Conservation (phyloP, 2,329 filamentous ascomycete species). For the Colletotrichum musae region DNA sequence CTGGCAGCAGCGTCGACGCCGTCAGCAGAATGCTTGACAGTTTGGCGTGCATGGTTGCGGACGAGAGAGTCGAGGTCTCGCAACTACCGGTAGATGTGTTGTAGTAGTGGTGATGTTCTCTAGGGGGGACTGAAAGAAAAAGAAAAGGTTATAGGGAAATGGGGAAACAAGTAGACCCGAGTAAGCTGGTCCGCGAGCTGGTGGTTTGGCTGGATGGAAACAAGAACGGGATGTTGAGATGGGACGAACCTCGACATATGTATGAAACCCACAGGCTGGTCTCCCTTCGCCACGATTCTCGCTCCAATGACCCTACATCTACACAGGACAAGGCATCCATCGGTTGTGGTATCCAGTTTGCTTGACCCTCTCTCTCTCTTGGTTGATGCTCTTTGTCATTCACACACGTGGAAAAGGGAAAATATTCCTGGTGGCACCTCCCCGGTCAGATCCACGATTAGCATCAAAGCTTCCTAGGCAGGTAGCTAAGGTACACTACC, state of each 20-base stretch:
- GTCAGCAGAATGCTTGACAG: slow-evolving; percentile 31
- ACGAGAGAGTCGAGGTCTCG: too few species aligned
- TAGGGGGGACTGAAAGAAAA: neutral
- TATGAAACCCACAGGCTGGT: slow-evolving; percentile 10
- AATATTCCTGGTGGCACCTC: neutral
- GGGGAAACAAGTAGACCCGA: neutral
- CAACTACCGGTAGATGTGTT: neutral
- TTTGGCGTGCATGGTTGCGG: slow-evolving; percentile 35
- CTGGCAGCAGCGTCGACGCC: slow-evolving; percentile 29
- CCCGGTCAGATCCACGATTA: slow-evolving; percentile 24
- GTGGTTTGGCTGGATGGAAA: neutral
- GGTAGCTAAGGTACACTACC: too few species aligned
- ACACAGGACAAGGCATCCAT: too few species aligned
- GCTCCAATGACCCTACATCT: neutral
- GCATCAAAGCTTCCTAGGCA: neutral
- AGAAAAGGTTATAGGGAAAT: neutral
- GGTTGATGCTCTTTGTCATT: neutral
- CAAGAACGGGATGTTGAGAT: slow-evolving; percentile 13
- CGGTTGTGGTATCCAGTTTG: too few species aligned
- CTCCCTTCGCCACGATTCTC: slow-evolving; percentile 10
- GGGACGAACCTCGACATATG: slow-evolving; percentile 38
- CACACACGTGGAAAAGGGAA: slow-evolving; percentile 1
- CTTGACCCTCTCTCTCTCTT: neutral
- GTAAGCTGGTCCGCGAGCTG: neutral
- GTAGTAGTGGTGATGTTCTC: neutral